Conservation (phyloP, 169 alveolate species). For the Theileria orientalis region DNA sequence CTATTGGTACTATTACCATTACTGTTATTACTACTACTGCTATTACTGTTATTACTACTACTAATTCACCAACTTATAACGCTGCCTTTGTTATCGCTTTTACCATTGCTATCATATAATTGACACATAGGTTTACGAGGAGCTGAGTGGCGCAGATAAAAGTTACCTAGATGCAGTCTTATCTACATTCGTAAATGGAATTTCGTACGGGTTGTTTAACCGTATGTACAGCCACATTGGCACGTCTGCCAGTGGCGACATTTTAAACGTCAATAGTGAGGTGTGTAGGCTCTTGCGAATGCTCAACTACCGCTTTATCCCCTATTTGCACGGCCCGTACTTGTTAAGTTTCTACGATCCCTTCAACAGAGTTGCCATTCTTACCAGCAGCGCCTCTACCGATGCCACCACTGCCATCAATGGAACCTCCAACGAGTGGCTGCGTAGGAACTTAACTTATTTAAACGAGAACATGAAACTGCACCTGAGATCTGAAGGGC, state of each 20-base stretch:
- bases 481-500: constrained; percentile 33
- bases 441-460: not conserved
- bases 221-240: not conserved
- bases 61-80: no score
- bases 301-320: constrained; percentile 3
- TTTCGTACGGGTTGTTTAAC: not conserved
- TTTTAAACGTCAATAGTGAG: not conserved
- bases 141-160: not conserved
- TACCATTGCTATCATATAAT: not conserved
- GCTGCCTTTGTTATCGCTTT: no score
- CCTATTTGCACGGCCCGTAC: constrained; percentile 64
- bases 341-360: constrained; percentile 50
- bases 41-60: no score
- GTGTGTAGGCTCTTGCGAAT: not conserved
- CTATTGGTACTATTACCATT: no score
- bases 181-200: not conserved
- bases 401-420: not conserved
- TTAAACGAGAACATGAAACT: constrained; percentile 18
- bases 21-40: no score
- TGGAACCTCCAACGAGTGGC: constrained; percentile 15
- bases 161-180: not conserved
- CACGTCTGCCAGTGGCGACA: no score
- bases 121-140: constrained; percentile 4
- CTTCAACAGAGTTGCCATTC: constrained; percentile 14
- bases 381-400: not conserved